These are phyloP conservation scores for Nakazawaea siamensis DNA, from an alignment of 805 yeast genomes.

Conservation along the genomic window DNA sequence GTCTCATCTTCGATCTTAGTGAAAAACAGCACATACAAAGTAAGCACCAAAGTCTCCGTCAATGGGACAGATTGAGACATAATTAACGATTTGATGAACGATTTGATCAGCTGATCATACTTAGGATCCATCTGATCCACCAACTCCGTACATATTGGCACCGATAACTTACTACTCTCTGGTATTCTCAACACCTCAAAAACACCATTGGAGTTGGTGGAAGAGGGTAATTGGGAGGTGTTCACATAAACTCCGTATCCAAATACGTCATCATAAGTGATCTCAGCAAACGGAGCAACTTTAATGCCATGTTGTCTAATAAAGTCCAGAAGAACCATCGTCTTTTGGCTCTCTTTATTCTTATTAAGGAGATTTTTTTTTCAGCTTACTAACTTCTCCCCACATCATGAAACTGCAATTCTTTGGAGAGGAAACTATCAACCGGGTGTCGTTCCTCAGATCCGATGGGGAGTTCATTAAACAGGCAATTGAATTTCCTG, in stretches of 20 bases:
- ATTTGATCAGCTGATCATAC: conserved; percentile 3
- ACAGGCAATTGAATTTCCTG: conserved; percentile 33
- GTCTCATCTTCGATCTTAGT: no score
- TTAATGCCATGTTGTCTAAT: neutral
- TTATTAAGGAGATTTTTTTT: no score
- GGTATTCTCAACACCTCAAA: conserved; percentile 35
- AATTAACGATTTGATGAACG: neutral
- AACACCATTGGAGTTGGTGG: no score
- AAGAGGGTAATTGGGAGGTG: no score
- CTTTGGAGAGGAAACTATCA: conserved; percentile 45
- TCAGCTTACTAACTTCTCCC: no score
- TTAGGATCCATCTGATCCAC: no score
- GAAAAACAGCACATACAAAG: no score
- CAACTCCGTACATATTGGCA: conserved; percentile 20
- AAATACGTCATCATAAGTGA: neutral
- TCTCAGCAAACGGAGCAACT: neutral
- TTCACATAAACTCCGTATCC: conserved; percentile 8
- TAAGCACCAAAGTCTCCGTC: no score
- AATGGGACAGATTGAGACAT: no score
- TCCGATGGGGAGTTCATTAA: conserved; percentile 44
- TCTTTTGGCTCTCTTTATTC: no score
- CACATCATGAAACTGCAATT: conserved; percentile 11
- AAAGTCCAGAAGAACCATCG: neutral
- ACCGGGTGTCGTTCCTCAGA: conserved; percentile 58
- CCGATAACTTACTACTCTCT: conserved; percentile 19